Percentiles rank a stretch among this genome's conserved stretches.
phyloP scores from a whole-genome alignment of 805 yeast genomes.

The Kazachstania martiniae region DNA sequence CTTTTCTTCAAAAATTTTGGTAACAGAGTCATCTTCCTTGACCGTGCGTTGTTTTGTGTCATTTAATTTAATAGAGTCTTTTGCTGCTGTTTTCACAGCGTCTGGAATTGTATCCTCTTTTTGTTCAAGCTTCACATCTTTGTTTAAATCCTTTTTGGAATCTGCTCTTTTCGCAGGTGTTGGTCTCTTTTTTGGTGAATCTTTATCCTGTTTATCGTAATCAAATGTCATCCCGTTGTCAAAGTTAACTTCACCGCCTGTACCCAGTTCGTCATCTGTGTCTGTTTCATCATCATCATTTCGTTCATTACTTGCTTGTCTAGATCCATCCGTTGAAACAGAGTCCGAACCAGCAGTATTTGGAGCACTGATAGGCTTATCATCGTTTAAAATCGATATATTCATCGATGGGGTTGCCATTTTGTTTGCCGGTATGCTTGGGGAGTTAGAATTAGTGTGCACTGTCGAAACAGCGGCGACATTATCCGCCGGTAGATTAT shows the following conservation, averaged over 20 bases:
- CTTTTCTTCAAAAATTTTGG: constrained; percentile 25
- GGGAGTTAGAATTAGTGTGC: not conserved
- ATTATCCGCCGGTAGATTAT: not conserved
- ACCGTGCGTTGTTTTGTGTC: not conserved
- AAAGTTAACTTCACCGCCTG: constrained; percentile 19
- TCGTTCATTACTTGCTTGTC: not conserved
- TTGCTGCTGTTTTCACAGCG: not conserved
- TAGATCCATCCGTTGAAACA: not conserved
- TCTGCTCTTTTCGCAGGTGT: not conserved
- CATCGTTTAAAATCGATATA: too few species aligned
- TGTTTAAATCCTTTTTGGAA: not conserved
- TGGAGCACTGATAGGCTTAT: not conserved
- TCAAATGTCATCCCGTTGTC: constrained; percentile 25
- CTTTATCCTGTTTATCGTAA: constrained; percentile 24
- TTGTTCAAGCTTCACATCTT: not conserved
- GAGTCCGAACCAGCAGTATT: not conserved
- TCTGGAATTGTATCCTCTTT: constrained; percentile 1
- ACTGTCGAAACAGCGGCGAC: not conserved
- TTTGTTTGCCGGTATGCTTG: not conserved
- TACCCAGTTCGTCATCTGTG: constrained; percentile 24
- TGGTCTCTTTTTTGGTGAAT: constrained; percentile 7
- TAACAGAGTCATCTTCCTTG: constrained; percentile 5
- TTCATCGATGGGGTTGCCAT: not conserved
- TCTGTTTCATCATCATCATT: constrained; percentile 24
- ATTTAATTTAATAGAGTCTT: not conserved